phyloP scores from a whole-genome alignment of 495 filamentous ascomycete genomes.

The Darksidea phi region DNA sequence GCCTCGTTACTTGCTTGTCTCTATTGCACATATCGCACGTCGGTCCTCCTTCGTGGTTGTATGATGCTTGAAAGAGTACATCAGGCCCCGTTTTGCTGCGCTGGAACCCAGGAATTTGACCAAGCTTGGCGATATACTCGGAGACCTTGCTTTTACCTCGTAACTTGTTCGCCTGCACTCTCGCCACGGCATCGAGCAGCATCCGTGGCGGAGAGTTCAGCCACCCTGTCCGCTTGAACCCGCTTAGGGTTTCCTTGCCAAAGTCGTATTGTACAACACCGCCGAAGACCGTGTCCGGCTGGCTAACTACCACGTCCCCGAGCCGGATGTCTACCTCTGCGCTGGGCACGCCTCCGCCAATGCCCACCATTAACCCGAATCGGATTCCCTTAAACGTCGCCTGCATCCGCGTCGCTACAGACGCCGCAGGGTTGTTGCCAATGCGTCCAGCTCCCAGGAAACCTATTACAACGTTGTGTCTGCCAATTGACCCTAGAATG shows the following conservation, averaged over 20 bases:
- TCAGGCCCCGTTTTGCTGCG: slow-evolving; percentile 24
- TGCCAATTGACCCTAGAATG: too few species aligned
- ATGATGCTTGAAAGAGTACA: slow-evolving; percentile 27
- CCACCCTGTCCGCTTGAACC: slow-evolving; percentile 34
- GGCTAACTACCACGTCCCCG: slow-evolving; percentile 49
- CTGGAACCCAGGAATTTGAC: slow-evolving; percentile 14
- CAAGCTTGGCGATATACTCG: slow-evolving; percentile 11
- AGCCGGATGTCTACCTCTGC: slow-evolving; percentile 45
- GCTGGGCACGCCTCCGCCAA: slow-evolving; percentile 47
- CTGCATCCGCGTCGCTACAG: slow-evolving; percentile 42
- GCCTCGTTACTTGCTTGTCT: slow-evolving; percentile 14
- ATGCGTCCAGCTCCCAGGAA: slow-evolving; percentile 46
- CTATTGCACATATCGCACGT: slow-evolving; percentile 24
- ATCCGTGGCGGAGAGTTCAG: slow-evolving; percentile 37
- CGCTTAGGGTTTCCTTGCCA: slow-evolving; percentile 20
- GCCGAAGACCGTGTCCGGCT: slow-evolving; percentile 26
- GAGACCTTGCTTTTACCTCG: slow-evolving; percentile 22
- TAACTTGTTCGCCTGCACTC: slow-evolving; percentile 22
- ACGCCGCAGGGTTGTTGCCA: slow-evolving; percentile 43
- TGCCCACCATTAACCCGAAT: slow-evolving; percentile 51
- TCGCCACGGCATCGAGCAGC: slow-evolving; percentile 27
- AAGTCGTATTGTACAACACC: slow-evolving; percentile 48
- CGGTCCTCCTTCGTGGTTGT: slow-evolving; percentile 24
- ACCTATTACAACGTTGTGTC: slow-evolving; percentile 39
- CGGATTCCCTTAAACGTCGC: slow-evolving; percentile 47